These are phyloP conservation scores for Neobulgaria alba DNA, from an alignment of 2,329 filamentous ascomycete species.

Conservation along the genomic window DNA sequence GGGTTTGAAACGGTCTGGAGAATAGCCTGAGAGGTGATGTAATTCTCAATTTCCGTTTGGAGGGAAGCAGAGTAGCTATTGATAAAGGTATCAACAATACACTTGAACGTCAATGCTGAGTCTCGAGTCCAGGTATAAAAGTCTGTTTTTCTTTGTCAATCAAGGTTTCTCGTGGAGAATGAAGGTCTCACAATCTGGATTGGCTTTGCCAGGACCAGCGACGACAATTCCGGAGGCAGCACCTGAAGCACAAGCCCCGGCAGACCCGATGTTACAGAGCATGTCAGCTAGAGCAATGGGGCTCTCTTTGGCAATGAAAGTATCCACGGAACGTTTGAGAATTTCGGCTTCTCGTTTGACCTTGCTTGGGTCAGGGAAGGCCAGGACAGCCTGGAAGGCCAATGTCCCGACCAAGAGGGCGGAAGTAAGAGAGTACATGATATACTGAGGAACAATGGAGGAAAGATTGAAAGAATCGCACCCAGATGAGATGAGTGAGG, in stretches of 20 bases:
- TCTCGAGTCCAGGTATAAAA: constrained; percentile 76
- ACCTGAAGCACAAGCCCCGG: constrained; percentile 40
- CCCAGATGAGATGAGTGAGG: constrained; percentile 15
- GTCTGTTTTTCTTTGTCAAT: too few species aligned
- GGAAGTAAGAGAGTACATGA: constrained; percentile 44
- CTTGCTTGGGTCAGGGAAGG: constrained; percentile 33
- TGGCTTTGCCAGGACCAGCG: constrained; percentile 44
- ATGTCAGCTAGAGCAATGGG: constrained; percentile 43
- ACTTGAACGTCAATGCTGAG: constrained; percentile 61
- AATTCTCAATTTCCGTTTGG: constrained; percentile 52
- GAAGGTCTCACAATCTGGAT: constrained; percentile 44
- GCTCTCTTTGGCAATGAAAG: constrained; percentile 44
- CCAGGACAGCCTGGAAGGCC: constrained; percentile 43
- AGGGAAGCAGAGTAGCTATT: constrained; percentile 41
- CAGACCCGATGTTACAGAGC: constrained; percentile 50
- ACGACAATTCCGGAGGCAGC: constrained; percentile 44
- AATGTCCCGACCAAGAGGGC: constrained; percentile 42
- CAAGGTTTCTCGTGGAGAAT: too few species aligned
- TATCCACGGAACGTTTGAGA: constrained; percentile 41
- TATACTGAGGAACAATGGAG: constrained; percentile 24
- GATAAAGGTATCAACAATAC: constrained; percentile 56
- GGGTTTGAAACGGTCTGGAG: constrained; percentile 52
- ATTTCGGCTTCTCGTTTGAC: constrained; percentile 30
- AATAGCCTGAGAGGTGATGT: constrained; percentile 55
- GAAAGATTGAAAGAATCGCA: constrained; percentile 15